These are phyloP conservation scores for Fusarium brachygibbosum DNA, from an alignment of 2,329 filamentous ascomycete species.

Conservation along the genomic window DNA sequence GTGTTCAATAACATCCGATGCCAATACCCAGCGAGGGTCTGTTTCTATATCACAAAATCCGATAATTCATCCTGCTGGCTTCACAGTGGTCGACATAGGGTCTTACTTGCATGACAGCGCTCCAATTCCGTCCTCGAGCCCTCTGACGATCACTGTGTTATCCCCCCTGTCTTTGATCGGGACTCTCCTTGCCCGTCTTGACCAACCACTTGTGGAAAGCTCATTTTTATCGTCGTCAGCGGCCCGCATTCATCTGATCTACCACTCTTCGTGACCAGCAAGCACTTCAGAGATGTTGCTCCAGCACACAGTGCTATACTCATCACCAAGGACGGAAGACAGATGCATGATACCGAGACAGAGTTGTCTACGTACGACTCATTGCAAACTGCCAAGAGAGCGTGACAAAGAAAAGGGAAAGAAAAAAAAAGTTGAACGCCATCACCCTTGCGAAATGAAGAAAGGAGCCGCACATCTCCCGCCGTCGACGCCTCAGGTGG, in stretches of 20 bases:
- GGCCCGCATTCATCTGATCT: constrained; percentile 30
- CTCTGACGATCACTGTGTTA: constrained; percentile 30
- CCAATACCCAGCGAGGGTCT: background rate
- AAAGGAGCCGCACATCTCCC: constrained; percentile 40
- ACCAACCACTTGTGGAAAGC: constrained; percentile 28
- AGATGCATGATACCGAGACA: background rate
- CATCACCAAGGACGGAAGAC: background rate
- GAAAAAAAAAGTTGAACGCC: constrained; percentile 20
- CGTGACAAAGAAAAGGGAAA: constrained; percentile 1
- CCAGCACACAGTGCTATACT: background rate
- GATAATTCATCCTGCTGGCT: background rate
- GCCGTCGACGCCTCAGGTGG: constrained; percentile 39
- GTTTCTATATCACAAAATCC: constrained; percentile 2
- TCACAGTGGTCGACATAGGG: constrained; percentile 14
- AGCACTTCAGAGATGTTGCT: background rate
- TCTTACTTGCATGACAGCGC: constrained; percentile 38
- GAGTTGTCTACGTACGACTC: constrained; percentile 10
- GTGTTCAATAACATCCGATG: background rate
- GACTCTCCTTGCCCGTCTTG: constrained; percentile 17
- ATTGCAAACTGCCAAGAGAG: constrained; percentile 20
- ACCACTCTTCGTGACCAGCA: constrained; percentile 21
- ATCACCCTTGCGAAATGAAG: constrained; percentile 39
- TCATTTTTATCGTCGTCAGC: constrained; percentile 14
- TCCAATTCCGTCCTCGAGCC: constrained; percentile 32
- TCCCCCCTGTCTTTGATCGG: constrained; percentile 42